A percentile compares a stretch with the other conserved stretches of the same genome.
Conservation (phyloP, 1,284 basidiomycete species). For the Sutorius eximius region DNA sequence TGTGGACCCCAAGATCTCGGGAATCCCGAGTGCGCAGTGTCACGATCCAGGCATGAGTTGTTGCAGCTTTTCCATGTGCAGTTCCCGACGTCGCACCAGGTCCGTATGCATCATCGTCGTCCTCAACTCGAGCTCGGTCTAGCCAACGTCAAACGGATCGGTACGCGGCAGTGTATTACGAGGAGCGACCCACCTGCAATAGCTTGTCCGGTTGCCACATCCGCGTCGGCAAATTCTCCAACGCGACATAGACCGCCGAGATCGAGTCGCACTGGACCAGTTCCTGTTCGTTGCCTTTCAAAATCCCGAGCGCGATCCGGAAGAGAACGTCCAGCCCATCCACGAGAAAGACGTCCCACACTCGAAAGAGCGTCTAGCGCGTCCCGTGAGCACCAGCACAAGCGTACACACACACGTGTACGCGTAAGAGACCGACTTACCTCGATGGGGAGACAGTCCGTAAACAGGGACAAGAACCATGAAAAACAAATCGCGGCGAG, state of each 20-base stretch:
- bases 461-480: slow-evolving; percentile 97
- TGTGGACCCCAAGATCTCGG: not conserved
- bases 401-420: no score
- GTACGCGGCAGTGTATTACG: not conserved
- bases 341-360: slow-evolving; percentile 96
- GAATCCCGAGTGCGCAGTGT: not conserved
- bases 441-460: slow-evolving; percentile 95
- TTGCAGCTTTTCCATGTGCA: slow-evolving; percentile 53
- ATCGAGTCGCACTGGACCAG: slow-evolving; percentile 81
- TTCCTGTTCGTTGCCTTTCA: slow-evolving; percentile 82
- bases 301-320: slow-evolving; percentile 83
- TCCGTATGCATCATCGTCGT: slow-evolving; percentile 66
- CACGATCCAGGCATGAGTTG: slow-evolving; percentile 38
- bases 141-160: not conserved
- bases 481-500: slow-evolving; percentile 95
- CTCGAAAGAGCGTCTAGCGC: slow-evolving; percentile 77
- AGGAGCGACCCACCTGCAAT: slow-evolving; percentile 58
- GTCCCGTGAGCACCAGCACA: not conserved
- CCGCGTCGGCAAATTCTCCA: slow-evolving; percentile 85
- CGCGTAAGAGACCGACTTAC: slow-evolving; percentile 42
- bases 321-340: slow-evolving; percentile 94
- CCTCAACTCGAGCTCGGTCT: slow-evolving; percentile 73
- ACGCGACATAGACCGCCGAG: slow-evolving; percentile 81
- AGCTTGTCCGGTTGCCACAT: slow-evolving; percentile 93
- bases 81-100: slow-evolving; percentile 62